Percentiles rank a stretch among this genome's conserved stretches.
phyloP scores from a whole-genome alignment of 345 rosid genomes.

The Eucalyptus guilfoylei region DNA sequence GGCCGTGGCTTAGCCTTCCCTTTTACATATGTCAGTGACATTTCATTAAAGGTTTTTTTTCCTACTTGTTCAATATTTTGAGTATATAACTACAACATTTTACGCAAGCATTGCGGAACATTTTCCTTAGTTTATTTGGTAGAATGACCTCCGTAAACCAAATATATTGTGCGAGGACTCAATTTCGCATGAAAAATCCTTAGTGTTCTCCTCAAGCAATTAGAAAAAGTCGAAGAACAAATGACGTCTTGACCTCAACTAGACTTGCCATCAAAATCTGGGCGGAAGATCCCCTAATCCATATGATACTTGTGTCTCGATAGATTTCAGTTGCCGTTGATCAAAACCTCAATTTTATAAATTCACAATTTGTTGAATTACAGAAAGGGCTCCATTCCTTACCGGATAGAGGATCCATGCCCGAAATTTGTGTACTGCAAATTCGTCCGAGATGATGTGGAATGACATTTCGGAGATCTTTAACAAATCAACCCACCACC shows the following conservation, averaged over 20 bases:
- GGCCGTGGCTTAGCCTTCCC: too few species aligned
- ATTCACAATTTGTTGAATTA: not conserved
- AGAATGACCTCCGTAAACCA: not conserved
- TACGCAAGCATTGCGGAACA: not conserved
- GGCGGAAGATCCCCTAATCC: not conserved
- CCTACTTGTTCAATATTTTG: not conserved
- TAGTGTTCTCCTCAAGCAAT: not conserved
- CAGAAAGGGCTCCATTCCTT: not conserved
- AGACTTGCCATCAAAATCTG: not conserved
- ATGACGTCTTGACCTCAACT: not conserved
- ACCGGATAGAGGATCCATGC: not conserved
- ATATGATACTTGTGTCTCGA: not conserved
- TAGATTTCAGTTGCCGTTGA: not conserved
- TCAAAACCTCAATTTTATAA: not conserved
- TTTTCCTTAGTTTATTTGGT: not conserved
- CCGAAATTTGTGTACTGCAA: not conserved
- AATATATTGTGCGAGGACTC: not conserved
- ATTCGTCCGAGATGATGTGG: not conserved
- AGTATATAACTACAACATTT: not conserved
- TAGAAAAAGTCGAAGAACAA: not conserved
- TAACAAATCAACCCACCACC: not conserved
- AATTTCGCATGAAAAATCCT: not conserved
- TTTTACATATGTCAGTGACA: not conserved
- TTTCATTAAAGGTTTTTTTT: not conserved
- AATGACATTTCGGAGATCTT: not conserved